Evolutionary conservation across 1,139 yeast genomes (phyloP).

Genomic region (Suhomyces yuchorum): DNA sequence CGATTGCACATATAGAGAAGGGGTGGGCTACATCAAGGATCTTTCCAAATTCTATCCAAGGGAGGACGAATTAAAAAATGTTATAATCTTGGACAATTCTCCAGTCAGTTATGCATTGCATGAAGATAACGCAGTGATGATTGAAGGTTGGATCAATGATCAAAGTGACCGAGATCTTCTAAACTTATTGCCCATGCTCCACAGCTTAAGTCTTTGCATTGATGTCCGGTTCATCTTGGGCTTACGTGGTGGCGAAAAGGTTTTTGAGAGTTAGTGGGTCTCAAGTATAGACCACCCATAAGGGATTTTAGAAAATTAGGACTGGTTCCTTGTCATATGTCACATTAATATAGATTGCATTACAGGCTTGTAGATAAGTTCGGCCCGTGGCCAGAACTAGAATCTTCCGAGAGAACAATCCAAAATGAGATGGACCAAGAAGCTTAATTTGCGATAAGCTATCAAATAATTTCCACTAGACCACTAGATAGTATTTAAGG

Average conservation of each 20-base stretch:
- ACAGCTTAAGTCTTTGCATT: conserved; percentile 74
- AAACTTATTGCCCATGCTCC: conserved; percentile 76
- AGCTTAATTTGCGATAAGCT: too few species aligned
- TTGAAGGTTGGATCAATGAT: conserved; percentile 98
- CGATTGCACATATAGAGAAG: conserved; percentile 74
- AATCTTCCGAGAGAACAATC: too few species aligned
- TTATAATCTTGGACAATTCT: conserved; percentile 86
- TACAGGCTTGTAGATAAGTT: neutral
- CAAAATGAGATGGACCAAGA: too few species aligned
- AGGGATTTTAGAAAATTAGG: conserved; percentile 54
- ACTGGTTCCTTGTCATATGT: conserved; percentile 3
- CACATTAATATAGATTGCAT: conserved; percentile 5
- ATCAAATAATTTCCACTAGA: too few species aligned
- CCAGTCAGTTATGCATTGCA: conserved; percentile 86
- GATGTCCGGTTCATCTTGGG: conserved; percentile 86
- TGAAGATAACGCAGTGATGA: conserved; percentile 84
- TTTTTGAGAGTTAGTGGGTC: conserved; percentile 46
- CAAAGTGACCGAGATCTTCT: conserved; percentile 83
- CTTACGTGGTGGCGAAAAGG: conserved; percentile 73
- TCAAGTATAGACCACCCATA: neutral
- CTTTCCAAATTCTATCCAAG: conserved; percentile 51
- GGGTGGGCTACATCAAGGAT: conserved; percentile 89
- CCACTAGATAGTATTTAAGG: too few species aligned
- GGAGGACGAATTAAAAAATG: conserved; percentile 65
- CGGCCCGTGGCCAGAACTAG: neutral